phyloP scores from a whole-genome alignment of 2,329 filamentous ascomycete species.

The Calonectria henricotiae region DNA sequence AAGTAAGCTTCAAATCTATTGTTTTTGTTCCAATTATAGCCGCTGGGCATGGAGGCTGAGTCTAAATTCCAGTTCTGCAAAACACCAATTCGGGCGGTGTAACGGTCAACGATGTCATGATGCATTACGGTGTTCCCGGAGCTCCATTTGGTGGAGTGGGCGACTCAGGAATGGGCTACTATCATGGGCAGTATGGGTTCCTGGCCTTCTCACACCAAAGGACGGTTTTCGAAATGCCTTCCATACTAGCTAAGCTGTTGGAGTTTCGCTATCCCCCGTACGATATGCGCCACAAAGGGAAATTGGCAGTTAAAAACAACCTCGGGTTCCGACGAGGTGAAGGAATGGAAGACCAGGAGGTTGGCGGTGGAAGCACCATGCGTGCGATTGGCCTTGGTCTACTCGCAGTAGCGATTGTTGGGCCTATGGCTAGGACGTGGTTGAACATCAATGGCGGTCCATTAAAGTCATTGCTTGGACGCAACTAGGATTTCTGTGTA shows the following conservation, averaged over 20 bases:
- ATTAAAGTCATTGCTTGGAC: background rate
- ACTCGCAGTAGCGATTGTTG: background rate
- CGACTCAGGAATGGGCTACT: slow-evolving; percentile 62
- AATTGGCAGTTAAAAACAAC: background rate
- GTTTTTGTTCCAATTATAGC: slow-evolving; percentile 35
- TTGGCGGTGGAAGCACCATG: background rate
- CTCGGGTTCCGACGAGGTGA: slow-evolving; percentile 8
- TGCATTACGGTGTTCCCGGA: slow-evolving; percentile 58
- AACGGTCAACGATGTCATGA: slow-evolving; percentile 62
- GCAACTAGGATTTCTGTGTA: too few species aligned
- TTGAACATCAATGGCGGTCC: too few species aligned
- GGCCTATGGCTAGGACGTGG: background rate
- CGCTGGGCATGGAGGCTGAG: slow-evolving; percentile 6
- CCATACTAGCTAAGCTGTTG: slow-evolving; percentile 46
- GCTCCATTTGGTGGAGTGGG: slow-evolving; percentile 68
- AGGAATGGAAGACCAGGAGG: slow-evolving; percentile 4
- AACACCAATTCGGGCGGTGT: slow-evolving; percentile 62
- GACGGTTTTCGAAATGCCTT: slow-evolving; percentile 51
- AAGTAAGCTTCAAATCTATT: background rate
- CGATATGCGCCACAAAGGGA: slow-evolving; percentile 2
- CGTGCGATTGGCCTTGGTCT: background rate
- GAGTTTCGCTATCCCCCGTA: slow-evolving; percentile 8
- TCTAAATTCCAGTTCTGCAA: background rate
- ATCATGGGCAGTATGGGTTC: slow-evolving; percentile 64
- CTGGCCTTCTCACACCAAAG: slow-evolving; percentile 55